Conservation (phyloP, 139 green algal genomes). For the Tetraselmis chui region DNA sequence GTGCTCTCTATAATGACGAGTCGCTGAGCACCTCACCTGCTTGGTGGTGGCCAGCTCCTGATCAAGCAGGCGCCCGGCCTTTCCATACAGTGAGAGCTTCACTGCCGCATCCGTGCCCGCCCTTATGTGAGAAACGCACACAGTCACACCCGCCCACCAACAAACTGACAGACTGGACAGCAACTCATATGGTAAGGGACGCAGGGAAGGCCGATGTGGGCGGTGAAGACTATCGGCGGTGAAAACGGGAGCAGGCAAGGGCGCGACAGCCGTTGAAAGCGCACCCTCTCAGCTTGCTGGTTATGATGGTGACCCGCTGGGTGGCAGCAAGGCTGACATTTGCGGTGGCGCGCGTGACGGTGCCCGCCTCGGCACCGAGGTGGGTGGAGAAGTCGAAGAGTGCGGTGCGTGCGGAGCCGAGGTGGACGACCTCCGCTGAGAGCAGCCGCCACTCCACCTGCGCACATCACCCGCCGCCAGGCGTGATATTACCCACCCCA, state of each 20-base stretch:
- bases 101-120: not conserved
- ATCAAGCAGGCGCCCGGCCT: not conserved
- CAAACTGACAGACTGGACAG: no score
- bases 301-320: not conserved
- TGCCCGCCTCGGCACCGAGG: not conserved
- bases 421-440: not conserved
- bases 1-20: not conserved
- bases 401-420: not conserved
- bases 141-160: no score
- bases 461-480: not conserved
- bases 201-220: no score
- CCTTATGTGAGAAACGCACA: no score
- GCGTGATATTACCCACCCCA: no score
- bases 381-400: not conserved
- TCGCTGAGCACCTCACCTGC: not conserved
- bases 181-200: no score
- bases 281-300: not conserved
- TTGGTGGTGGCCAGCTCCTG: not conserved
- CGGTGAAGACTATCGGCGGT: not conserved
- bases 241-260: no score
- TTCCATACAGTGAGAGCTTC: not conserved
- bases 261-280: no score
- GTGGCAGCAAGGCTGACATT: not conserved
- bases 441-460: not conserved
- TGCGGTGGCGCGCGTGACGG: not conserved